Evolutionary conservation across 202 grass and related monocot species (phyloP).

Genomic region (Thinopyrum obtusiflorum): DNA sequence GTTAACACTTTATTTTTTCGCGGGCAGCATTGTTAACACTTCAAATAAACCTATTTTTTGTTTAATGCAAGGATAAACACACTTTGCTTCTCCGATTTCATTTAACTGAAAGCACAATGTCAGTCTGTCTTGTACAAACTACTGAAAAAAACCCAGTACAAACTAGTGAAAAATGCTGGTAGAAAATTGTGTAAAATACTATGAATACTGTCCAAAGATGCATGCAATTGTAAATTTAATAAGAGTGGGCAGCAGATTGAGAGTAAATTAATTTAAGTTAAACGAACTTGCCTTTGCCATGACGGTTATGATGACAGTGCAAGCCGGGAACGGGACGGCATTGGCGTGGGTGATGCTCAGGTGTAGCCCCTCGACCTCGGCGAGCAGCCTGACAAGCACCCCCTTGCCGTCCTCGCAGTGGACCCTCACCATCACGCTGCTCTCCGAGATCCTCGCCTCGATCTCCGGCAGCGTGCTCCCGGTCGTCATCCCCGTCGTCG

Average conservation of each 20-base stretch:
- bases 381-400: constrained; percentile 48
- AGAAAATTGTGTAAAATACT: too few species aligned
- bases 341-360: constrained; percentile 62
- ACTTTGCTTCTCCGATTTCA: too few species aligned
- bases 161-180: too few species aligned
- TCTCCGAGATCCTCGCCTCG: constrained; percentile 46
- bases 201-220: too few species aligned
- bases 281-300: constrained; percentile 33
- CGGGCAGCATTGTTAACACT: background rate
- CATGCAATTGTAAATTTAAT: background rate
- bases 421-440: constrained; percentile 58
- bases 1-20: too few species aligned
- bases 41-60: background rate
- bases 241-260: background rate
- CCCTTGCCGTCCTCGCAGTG: constrained; percentile 54
- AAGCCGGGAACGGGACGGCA: constrained; percentile 46
- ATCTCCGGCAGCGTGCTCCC: constrained; percentile 59
- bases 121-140: too few species aligned
- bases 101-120: too few species aligned
- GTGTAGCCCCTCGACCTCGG: constrained; percentile 55
- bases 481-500: background rate
- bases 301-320: constrained; percentile 36
- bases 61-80: background rate
- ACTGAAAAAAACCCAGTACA: background rate
- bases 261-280: background rate